Base-by-base conservation (phyloP, 305 asterid genomes). In the Fraxinus floribunda region DNA sequence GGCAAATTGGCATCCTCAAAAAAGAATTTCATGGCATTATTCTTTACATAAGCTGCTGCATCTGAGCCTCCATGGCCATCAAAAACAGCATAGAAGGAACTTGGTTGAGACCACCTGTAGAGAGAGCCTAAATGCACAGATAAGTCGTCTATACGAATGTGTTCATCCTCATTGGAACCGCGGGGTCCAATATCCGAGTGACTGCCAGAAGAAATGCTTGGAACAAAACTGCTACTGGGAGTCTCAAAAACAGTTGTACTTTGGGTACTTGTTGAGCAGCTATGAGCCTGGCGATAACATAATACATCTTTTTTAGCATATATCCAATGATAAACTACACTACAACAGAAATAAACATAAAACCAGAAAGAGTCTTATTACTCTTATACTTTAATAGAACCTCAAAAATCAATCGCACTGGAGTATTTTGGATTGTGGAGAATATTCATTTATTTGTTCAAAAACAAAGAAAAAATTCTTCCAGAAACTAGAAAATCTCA, bases 21-120 rank as follows among this genome's bases (percentile, higher is more conserved):
- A 87, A 91, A 86, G 55, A 89, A 86, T 77, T 86, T 88, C 83
- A 90, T 74, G 20, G 93, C 92, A 77, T 95, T 94, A 41, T 90
- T 85, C 88, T 90, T 94, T 83, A 93, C 85, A 87, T 89, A 95
- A 30, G 89, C 76, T 64, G 98, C 91, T 29, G 98, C 99, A 55
- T 85, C 94, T 34, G 94, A 85, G 62, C 99, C 99, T 66, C 98
- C 99, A 81, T 95, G 99, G 60, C 99, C 99, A 75, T 95, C 98
- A 62, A 95, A 95, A 64, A 95, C 93, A 22, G 94, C 98, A 74
- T 94, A 95, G 76, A 95, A 93, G 2, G 98, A 86, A 75, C 94
- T 83, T 1, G 97, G 92, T 75, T 88, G 85, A 29, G 95, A 83
- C 97, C 97, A 95, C 57, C 79, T 83, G 86, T 75, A 89, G 20